phyloP scores from a whole-genome alignment of 2,329 filamentous ascomycete genomes.

The Fusarium luffae region DNA sequence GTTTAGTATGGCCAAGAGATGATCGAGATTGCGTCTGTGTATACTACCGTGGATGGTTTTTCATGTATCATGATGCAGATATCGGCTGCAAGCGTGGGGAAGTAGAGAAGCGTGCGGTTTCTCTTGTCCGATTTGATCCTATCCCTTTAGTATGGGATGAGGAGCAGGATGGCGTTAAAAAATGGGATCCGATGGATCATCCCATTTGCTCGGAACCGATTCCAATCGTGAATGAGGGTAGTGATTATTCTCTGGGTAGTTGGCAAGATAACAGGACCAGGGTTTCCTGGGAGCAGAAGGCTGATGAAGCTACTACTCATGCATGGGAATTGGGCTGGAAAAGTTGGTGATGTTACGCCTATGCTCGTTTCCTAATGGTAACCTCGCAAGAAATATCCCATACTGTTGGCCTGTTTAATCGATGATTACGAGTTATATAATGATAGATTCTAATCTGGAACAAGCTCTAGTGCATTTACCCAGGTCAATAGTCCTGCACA shows the following conservation, averaged over 20 bases:
- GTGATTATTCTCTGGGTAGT: not conserved
- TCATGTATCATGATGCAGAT: not conserved
- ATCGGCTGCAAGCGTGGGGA: not conserved
- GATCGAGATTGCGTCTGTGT: not conserved
- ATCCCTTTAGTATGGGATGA: not conserved
- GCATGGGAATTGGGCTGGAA: not conserved
- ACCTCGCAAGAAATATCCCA: too few species aligned
- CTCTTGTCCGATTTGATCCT: not conserved
- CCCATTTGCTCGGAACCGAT: not conserved
- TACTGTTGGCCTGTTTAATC: too few species aligned
- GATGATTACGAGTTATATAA: too few species aligned
- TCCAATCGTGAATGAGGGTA: not conserved
- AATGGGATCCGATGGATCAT: not conserved
- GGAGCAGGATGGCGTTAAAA: not conserved
- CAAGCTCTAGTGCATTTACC: too few species aligned
- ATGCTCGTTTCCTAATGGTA: too few species aligned
- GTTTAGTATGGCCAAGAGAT: not conserved
- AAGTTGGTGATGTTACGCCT: not conserved
- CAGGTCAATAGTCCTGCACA: too few species aligned
- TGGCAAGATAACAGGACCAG: not conserved
- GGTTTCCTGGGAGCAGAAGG: not conserved
- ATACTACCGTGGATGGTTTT: not conserved
- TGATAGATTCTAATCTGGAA: too few species aligned
- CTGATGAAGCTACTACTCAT: not conserved
- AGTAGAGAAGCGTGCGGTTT: not conserved